Evolutionary conservation across 75 land plant genomes (phyloP).

Genomic region (Selaginella tamariscina): DNA sequence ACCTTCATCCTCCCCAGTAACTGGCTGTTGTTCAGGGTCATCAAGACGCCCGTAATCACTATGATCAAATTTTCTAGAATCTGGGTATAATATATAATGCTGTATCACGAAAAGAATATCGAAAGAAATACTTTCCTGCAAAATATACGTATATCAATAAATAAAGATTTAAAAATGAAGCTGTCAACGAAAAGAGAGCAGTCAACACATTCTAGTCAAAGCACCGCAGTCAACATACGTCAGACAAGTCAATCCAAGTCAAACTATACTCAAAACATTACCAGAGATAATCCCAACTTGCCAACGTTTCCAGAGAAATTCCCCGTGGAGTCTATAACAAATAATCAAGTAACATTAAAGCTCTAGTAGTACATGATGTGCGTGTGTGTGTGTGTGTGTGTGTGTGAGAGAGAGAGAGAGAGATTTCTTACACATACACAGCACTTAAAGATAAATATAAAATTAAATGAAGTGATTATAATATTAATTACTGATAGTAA

Average conservation of each 20-base stretch:
- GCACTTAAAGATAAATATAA: neutral
- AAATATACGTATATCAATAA: too few species aligned
- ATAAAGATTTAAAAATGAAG: neutral
- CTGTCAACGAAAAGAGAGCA: neutral
- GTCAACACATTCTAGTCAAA: neutral
- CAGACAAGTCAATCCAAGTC: neutral
- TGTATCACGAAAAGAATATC: constrained; percentile 73
- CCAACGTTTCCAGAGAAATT: constrained; percentile 90
- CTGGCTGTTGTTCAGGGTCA: too few species aligned
- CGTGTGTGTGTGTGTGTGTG: neutral
- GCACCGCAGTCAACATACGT: neutral
- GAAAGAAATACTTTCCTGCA: constrained; percentile 58
- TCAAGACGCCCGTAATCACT: too few species aligned
- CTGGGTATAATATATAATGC: constrained; percentile 52
- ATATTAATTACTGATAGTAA: neutral
- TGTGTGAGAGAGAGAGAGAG: neutral
- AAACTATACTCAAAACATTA: constrained; percentile 16
- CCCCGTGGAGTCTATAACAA: constrained; percentile 41
- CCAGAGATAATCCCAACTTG: constrained; percentile 79
- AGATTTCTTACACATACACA: neutral
- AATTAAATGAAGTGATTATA: neutral
- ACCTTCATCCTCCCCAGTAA: too few species aligned
- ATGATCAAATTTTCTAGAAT: too few species aligned
- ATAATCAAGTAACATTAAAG: neutral
- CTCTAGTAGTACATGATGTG: neutral